phyloP scores from a whole-genome alignment of 2,329 filamentous ascomycete genomes.

The Aspergillus proliferans region DNA sequence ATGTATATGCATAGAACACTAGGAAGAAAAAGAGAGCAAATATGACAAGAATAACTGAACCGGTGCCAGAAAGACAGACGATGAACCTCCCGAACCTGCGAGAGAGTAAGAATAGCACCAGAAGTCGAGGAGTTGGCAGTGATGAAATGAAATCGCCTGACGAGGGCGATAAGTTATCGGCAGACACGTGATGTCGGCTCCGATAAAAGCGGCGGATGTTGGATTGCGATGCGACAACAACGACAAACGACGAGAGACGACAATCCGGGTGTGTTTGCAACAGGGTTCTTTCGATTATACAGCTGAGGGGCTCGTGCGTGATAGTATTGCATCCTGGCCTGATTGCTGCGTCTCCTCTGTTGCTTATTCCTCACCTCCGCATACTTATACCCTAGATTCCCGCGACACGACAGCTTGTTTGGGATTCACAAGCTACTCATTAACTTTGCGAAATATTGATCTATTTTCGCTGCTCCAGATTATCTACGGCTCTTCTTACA shows the following conservation, averaged over 20 bases:
- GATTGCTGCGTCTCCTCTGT: neutral
- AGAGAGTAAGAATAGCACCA: neutral
- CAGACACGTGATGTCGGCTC: slow-evolving; percentile 7
- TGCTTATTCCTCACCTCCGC: neutral
- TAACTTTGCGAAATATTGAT: neutral
- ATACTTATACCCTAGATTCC: neutral
- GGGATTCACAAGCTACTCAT: neutral
- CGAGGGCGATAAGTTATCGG: neutral
- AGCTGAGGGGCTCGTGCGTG: neutral
- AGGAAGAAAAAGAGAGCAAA: neutral
- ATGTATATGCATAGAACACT: neutral
- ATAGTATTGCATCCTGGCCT: neutral
- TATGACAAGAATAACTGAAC: neutral
- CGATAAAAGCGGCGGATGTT: neutral
- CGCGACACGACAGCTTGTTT: neutral
- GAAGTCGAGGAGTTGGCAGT: slow-evolving; percentile 3
- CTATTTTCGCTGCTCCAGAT: neutral
- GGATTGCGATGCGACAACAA: neutral
- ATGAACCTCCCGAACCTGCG: neutral
- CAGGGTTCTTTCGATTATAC: neutral
- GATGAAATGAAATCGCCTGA: neutral
- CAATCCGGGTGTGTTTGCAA: neutral
- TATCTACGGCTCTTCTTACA: neutral
- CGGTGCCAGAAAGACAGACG: neutral
- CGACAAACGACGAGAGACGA: neutral